Conservation (phyloP, 306 rosid genomes). For the Cucurbita pepo region DNA sequence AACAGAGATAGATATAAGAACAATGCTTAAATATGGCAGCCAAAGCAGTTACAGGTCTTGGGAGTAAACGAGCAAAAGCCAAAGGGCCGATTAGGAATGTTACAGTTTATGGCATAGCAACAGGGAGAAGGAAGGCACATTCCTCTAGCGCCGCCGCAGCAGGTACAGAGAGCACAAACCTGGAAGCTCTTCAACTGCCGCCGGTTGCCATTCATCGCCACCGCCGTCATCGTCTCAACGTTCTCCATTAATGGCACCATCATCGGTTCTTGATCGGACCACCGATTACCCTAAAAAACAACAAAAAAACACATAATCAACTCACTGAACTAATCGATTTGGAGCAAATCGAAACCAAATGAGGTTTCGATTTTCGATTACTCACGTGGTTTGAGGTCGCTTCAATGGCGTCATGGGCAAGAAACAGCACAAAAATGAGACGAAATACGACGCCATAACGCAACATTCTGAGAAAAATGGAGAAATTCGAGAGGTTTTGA, state of each 20-base stretch:
- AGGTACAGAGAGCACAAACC: conserved; percentile 90
- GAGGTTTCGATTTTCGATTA: not conserved
- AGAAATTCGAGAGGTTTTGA: conserved; percentile 1
- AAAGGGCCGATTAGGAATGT: conserved; percentile 90
- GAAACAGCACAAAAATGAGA: conserved; percentile 41
- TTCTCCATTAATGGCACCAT: conserved; percentile 49
- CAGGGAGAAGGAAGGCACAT: conserved; percentile 93
- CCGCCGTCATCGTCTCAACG: conserved; percentile 31
- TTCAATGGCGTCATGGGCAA: conserved; percentile 24
- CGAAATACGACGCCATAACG: conserved; percentile 36
- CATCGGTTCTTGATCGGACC: conserved; percentile 27
- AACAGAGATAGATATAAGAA: not conserved
- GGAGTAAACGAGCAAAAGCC: conserved; percentile 98
- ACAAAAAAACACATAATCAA: not conserved
- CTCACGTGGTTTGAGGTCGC: conserved; percentile 46
- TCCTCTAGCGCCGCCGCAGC: conserved; percentile 95
- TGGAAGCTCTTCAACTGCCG: conserved; percentile 74
- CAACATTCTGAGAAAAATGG: conserved; percentile 33
- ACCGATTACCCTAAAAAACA: conserved; percentile 56
- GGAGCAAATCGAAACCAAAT: not conserved
- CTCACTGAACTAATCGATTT: not conserved
- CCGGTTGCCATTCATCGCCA: conserved; percentile 72
- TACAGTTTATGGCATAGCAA: conserved; percentile 98
- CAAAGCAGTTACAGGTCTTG: conserved; percentile 97
- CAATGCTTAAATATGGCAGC: conserved; percentile 55